phyloP scores from a whole-genome alignment of 2,329 filamentous ascomycete species.

The Cadophora sp. region DNA sequence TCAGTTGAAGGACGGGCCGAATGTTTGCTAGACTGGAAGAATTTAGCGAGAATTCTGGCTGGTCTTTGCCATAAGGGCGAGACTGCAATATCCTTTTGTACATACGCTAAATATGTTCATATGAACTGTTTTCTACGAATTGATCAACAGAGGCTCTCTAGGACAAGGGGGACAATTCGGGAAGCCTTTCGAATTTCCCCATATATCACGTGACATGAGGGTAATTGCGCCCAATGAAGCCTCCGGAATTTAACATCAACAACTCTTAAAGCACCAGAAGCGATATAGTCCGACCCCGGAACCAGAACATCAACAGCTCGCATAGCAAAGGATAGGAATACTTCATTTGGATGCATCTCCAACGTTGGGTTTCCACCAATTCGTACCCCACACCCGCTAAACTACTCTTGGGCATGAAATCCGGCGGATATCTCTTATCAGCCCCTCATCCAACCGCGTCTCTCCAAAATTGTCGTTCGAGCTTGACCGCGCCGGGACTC shows the following conservation, averaged over 20 bases:
- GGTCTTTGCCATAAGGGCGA: not conserved
- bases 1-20: constrained; percentile 48
- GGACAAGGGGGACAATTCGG: no score
- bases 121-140: not conserved
- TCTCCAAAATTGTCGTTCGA: constrained; percentile 25
- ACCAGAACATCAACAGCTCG: not conserved
- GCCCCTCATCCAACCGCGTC: constrained; percentile 32
- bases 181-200: not conserved
- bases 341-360: constrained; percentile 13
- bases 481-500: constrained; percentile 22
- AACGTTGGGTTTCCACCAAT: not conserved
- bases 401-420: constrained; percentile 31
- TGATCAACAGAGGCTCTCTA: no score
- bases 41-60: not conserved
- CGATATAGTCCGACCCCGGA: constrained; percentile 3
- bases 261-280: not conserved
- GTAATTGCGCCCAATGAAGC: not conserved
- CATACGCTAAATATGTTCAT: not conserved
- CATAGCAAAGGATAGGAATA: constrained; percentile 1
- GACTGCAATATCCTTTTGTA: not conserved
- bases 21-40: constrained; percentile 45
- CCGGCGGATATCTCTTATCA: constrained; percentile 30
- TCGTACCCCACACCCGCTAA: constrained; percentile 32
- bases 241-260: not conserved
- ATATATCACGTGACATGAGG: not conserved